Conservation (phyloP, 352 stramenopile species). For the Lagenidium sp. region DNA sequence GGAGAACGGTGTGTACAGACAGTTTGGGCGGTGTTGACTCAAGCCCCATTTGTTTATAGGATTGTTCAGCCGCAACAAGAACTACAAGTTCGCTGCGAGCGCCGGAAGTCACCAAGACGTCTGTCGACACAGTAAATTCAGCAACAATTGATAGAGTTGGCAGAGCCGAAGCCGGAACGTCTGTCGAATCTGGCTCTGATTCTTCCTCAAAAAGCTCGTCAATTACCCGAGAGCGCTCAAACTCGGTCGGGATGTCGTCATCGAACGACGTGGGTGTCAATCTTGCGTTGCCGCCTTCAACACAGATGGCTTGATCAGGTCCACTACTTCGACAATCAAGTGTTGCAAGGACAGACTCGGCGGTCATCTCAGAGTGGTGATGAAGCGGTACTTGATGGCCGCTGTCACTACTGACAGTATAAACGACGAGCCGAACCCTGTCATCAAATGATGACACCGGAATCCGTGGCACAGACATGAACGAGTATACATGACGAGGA, state of each 20-base stretch:
- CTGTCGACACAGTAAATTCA: slow-evolving; percentile 69
- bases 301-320: too few species aligned
- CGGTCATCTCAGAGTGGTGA: slow-evolving; percentile 68
- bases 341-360: slow-evolving; percentile 53
- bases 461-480: slow-evolving; percentile 75
- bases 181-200: slow-evolving; percentile 40
- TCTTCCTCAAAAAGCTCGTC: slow-evolving; percentile 80
- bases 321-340: slow-evolving; percentile 53
- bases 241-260: slow-evolving; percentile 12
- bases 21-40: slow-evolving; percentile 53
- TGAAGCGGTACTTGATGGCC: slow-evolving; percentile 4
- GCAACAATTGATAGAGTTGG: slow-evolving; percentile 40
- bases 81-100: slow-evolving; percentile 52
- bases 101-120: slow-evolving; percentile 47
- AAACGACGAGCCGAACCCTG: slow-evolving; percentile 71
- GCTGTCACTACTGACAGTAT: slow-evolving; percentile 39
- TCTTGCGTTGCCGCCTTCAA: too few species aligned
- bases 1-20: slow-evolving; percentile 70
- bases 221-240: slow-evolving; percentile 36
- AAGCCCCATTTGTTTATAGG: slow-evolving; percentile 59
- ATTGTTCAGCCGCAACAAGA: slow-evolving; percentile 55
- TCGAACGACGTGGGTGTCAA: too few species aligned
- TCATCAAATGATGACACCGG: slow-evolving; percentile 42
- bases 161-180: slow-evolving; percentile 15
- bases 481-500: slow-evolving; percentile 65